Percentiles rank a stretch among this genome's conserved stretches.
phyloP scores from a whole-genome alignment of 2,329 filamentous ascomycete genomes.

The Tolypocladium amazonense region DNA sequence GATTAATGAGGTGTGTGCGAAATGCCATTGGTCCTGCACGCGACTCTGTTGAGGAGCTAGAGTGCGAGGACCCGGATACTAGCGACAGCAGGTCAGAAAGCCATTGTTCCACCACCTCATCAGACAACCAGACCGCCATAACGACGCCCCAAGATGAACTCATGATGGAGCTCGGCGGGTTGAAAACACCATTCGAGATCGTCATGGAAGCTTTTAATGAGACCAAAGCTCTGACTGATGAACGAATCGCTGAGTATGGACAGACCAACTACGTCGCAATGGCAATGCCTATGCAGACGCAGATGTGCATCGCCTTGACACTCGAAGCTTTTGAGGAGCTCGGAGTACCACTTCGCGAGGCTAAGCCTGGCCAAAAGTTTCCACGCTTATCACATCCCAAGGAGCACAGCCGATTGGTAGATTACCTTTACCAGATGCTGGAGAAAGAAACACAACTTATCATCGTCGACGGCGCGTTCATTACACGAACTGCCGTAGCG shows the following conservation, averaged over 20 bases:
- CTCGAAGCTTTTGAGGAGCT: conserved; percentile 1
- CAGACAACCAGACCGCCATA: neutral
- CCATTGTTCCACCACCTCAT: neutral
- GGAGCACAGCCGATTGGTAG: neutral
- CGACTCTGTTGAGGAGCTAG: no score
- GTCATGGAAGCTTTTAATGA: neutral
- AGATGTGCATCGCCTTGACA: neutral
- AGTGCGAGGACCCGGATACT: neutral
- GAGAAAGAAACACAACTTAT: conserved; percentile 3
- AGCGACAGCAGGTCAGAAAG: neutral
- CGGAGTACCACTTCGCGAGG: neutral
- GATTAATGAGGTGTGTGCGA: conserved; percentile 1
- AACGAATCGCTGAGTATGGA: neutral
- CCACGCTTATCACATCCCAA: neutral
- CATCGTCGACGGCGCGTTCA: neutral
- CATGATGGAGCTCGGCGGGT: neutral
- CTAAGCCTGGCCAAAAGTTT: neutral
- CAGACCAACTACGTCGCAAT: neutral
- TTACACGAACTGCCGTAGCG: conserved; percentile 4
- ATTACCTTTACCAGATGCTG: conserved; percentile 2
- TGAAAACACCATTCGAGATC: neutral
- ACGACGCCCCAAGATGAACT: neutral
- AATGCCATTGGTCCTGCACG: neutral
- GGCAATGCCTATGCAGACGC: neutral
- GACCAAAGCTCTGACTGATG: neutral